phyloP scores from a whole-genome alignment of 2,329 filamentous ascomycete species.

The Claviceps capensis region DNA sequence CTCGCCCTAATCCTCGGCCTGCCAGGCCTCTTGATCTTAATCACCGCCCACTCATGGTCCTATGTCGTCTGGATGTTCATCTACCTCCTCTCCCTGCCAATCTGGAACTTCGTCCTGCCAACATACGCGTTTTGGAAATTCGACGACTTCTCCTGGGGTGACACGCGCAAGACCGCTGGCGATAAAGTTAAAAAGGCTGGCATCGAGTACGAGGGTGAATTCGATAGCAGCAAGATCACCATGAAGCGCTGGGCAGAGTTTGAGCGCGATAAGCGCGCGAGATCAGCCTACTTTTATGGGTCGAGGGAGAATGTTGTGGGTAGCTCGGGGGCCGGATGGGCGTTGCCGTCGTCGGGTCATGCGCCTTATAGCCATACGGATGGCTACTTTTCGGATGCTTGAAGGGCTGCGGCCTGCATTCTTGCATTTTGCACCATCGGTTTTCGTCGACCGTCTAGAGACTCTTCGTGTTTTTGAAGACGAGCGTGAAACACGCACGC shows the following conservation, averaged over 20 bases:
- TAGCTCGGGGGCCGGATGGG: conserved; percentile 25
- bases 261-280: conserved; percentile 50
- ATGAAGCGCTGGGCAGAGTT: conserved; percentile 99
- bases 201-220: conserved; percentile 84
- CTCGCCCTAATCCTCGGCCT: conserved; percentile 85
- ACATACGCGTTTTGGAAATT: conserved; percentile 98
- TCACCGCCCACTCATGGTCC: conserved; percentile 84
- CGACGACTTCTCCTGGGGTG: conserved; percentile 98
- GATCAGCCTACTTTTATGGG: conserved; percentile 34
- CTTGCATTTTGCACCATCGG: no score
- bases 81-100: conserved; percentile 80
- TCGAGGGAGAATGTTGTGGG: conserved; percentile 35
- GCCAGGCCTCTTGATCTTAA: conserved; percentile 77
- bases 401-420: background rate
- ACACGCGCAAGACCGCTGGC: conserved; percentile 87
- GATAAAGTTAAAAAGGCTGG: conserved; percentile 80
- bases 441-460: no score
- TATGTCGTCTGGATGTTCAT: conserved; percentile 97
- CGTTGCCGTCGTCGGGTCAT: conserved; percentile 26
- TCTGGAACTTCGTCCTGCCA: conserved; percentile 96
- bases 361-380: conserved; percentile 29
- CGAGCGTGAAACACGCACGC: no score
- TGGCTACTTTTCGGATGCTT: conserved; percentile 42
- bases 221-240: conserved; percentile 96
- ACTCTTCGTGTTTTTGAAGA: no score